Conservation (phyloP, 1,284 basidiomycete species). For the Papiliotrema terrestris region DNA sequence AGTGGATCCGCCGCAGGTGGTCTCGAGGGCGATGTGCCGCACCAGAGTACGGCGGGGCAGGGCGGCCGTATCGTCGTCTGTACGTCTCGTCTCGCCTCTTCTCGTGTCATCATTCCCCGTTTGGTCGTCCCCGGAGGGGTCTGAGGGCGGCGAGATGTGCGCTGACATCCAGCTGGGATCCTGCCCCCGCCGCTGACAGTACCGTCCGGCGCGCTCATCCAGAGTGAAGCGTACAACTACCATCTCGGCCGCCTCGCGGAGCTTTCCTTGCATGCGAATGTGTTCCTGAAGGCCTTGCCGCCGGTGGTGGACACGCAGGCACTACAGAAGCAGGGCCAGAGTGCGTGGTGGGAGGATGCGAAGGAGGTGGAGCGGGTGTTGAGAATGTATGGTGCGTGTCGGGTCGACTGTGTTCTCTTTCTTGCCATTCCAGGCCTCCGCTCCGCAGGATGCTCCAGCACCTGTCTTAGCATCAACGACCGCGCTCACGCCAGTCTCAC, state of each 20-base stretch:
- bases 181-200: conserved; percentile 78
- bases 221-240: conserved; percentile 68
- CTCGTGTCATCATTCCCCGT: conserved; percentile 12
- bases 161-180: conserved; percentile 61
- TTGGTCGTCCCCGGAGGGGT: neutral
- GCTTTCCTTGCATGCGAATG: conserved; percentile 69
- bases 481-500: conserved; percentile 20
- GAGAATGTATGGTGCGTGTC: conserved; percentile 79
- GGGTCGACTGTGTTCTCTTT: no score
- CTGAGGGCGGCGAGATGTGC: neutral
- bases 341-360: conserved; percentile 51
- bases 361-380: conserved; percentile 72
- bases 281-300: conserved; percentile 73
- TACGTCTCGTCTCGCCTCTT: no score
- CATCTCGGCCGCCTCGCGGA: conserved; percentile 71
- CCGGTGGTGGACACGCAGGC: conserved; percentile 62
- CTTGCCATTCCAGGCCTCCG: no score
- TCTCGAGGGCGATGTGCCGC: neutral
- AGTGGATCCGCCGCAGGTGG: conserved; percentile 8
- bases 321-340: conserved; percentile 33
- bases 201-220: conserved; percentile 65
- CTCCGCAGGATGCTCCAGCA: neutral
- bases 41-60: neutral
- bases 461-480: neutral
- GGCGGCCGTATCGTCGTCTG: conserved; percentile 63